Conservation (phyloP, 2,329 filamentous ascomycete genomes). For the Alternaria alternata region DNA sequence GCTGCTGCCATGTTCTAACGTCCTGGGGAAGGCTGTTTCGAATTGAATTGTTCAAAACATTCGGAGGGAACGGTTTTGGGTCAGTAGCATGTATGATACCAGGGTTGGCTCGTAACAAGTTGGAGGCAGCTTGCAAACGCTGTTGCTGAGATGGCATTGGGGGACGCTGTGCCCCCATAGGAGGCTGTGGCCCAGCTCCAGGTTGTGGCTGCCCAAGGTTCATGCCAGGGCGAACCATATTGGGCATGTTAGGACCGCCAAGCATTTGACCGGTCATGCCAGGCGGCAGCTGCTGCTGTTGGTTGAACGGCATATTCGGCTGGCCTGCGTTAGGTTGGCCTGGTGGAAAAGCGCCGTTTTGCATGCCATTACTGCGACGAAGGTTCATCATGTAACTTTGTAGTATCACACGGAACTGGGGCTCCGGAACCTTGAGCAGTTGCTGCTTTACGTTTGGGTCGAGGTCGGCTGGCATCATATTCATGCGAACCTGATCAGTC, state of each 20-base stretch:
- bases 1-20: constrained; percentile 64
- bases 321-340: constrained; percentile 33
- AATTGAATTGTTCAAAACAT: constrained; percentile 34
- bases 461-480: constrained; percentile 43
- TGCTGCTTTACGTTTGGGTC: constrained; percentile 42
- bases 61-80: constrained; percentile 40
- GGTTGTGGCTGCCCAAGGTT: constrained; percentile 40
- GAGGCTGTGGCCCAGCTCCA: constrained; percentile 33
- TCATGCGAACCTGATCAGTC: constrained; percentile 44
- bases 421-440: constrained; percentile 46
- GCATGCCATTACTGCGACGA: constrained; percentile 34
- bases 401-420: constrained; percentile 42
- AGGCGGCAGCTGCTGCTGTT: constrained; percentile 31
- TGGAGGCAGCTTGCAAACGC: constrained; percentile 35
- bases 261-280: constrained; percentile 40
- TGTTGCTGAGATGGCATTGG: constrained; percentile 36
- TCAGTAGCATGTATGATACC: constrained; percentile 47
- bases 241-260: constrained; percentile 38
- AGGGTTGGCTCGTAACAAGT: constrained; percentile 43
- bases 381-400: constrained; percentile 33
- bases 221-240: constrained; percentile 38
- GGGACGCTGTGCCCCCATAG: constrained; percentile 36
- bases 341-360: constrained; percentile 30
- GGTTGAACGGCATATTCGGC: constrained; percentile 44
- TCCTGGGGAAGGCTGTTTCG: constrained; percentile 55